phyloP scores from a whole-genome alignment of 2,329 filamentous ascomycete genomes.

The Stagonosporopsis rhizophila region DNA sequence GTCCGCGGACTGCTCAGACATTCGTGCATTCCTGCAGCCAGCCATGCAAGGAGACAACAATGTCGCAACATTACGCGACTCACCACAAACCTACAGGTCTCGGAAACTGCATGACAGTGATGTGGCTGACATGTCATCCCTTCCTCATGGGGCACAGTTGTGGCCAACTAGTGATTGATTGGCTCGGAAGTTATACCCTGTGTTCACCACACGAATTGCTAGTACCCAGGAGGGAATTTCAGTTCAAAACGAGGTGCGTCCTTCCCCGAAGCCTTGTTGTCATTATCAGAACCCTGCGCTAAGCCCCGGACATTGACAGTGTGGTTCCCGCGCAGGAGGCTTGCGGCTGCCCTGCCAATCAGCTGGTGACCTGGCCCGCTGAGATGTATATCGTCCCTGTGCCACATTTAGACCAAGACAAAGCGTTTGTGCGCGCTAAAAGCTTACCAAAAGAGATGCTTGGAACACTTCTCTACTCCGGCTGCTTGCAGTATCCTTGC shows the following conservation, averaged over 20 bases:
- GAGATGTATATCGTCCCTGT: conserved; percentile 47
- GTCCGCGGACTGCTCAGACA: conserved; percentile 42
- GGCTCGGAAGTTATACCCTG: conserved; percentile 7
- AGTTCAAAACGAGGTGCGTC: conserved; percentile 32
- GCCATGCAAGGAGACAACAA: conserved; percentile 48
- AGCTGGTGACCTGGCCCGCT: conserved; percentile 44
- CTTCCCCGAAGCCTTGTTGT: conserved; percentile 23
- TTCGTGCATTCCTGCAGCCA: conserved; percentile 37
- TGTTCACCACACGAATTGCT: conserved; percentile 26
- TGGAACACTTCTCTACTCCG: conserved; percentile 38
- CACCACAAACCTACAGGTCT: conserved; percentile 26
- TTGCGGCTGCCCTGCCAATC: conserved; percentile 46
- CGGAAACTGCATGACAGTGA: conserved; percentile 19
- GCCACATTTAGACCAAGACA: conserved; percentile 39
- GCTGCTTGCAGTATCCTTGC: conserved; percentile 36
- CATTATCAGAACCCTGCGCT: conserved; percentile 7
- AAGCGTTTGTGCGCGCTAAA: conserved; percentile 36
- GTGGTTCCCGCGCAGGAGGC: conserved; percentile 40
- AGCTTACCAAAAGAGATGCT: conserved; percentile 48
- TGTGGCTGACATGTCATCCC: conserved; percentile 29
- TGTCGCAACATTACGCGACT: conserved; percentile 25
- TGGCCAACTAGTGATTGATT: not conserved
- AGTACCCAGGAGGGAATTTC: conserved; percentile 45
- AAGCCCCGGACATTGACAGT: conserved; percentile 37
- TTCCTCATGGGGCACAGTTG: conserved; percentile 11